Evolutionary conservation across 768 basidiomycete genomes (phyloP).

Genomic region (Clavaria fumosa): DNA sequence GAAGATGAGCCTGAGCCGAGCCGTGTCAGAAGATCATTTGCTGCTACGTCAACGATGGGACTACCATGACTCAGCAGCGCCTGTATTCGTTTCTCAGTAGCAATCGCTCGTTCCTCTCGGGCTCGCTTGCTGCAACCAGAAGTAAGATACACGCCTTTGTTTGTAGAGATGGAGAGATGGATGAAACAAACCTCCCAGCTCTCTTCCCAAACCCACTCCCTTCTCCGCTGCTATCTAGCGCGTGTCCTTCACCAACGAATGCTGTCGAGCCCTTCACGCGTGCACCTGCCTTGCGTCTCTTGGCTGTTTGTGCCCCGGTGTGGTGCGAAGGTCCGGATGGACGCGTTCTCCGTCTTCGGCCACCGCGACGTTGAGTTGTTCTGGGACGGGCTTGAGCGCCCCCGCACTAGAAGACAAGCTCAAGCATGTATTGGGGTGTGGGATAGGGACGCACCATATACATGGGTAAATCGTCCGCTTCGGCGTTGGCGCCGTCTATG

Average conservation of each 20-base stretch:
- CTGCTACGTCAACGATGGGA: too few species aligned
- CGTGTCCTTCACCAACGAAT: constrained; percentile 42
- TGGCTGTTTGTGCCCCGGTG: constrained; percentile 47
- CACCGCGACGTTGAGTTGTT: constrained; percentile 29
- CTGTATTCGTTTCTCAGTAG: constrained; percentile 48
- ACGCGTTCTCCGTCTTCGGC: constrained; percentile 20
- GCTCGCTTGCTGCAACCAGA: constrained; percentile 46
- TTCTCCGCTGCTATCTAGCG: constrained; percentile 30
- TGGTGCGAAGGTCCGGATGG: constrained; percentile 33
- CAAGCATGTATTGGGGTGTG: neutral
- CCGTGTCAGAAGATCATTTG: constrained; percentile 14
- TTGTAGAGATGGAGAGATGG: too few species aligned
- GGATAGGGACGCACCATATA: constrained; percentile 40
- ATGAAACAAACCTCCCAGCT: constrained; percentile 45
- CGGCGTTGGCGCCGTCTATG: constrained; percentile 34
- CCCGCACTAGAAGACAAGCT: constrained; percentile 39
- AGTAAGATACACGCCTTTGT: neutral
- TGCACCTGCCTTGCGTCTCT: constrained; percentile 56
- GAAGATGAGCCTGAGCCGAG: too few species aligned
- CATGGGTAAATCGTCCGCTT: constrained; percentile 51
- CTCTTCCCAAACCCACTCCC: constrained; percentile 60
- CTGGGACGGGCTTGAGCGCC: constrained; percentile 55
- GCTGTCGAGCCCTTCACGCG: constrained; percentile 46
- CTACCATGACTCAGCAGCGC: constrained; percentile 23
- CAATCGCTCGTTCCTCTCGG: constrained; percentile 61